These are phyloP conservation scores for Biscutella laevigata DNA, from an alignment of 441 rosid genomes.

Conservation along the genomic window DNA sequence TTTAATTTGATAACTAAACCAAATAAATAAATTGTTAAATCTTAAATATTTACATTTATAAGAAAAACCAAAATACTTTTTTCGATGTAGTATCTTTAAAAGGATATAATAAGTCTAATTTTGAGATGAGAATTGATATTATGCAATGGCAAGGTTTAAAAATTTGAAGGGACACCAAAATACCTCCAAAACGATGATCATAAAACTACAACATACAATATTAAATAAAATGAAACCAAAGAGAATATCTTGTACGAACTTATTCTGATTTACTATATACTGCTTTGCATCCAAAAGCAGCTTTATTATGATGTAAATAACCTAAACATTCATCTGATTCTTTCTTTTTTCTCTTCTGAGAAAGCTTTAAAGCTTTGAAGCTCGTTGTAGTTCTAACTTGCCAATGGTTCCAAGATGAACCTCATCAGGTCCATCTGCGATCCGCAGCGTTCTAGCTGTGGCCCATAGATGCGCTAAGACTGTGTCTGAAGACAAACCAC, in stretches of 20 bases:
- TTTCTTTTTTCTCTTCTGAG: not conserved
- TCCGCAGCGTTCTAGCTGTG: conserved; percentile 72
- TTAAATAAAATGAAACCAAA: conserved; percentile 2
- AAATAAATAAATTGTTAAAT: no score
- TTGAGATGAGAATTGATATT: no score
- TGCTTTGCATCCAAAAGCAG: not conserved
- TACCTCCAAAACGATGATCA: no score
- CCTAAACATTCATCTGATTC: not conserved
- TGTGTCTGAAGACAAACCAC: conserved; percentile 71
- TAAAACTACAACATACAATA: no score
- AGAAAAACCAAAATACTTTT: no score
- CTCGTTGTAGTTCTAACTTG: conserved; percentile 61
- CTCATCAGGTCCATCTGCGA: conserved; percentile 93
- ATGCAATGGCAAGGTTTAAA: no score
- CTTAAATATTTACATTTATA: no score
- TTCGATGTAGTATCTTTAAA: no score
- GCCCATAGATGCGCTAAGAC: conserved; percentile 90
- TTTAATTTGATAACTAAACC: no score
- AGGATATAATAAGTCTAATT: no score
- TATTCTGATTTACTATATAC: not conserved
- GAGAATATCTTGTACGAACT: not conserved
- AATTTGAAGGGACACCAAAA: no score
- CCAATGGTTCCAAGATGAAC: conserved; percentile 92
- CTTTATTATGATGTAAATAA: conserved; percentile 4
- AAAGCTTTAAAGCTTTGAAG: conserved; percentile 49